Conservation (phyloP, 352 stramenopile species). For the Pythium insidiosum region DNA sequence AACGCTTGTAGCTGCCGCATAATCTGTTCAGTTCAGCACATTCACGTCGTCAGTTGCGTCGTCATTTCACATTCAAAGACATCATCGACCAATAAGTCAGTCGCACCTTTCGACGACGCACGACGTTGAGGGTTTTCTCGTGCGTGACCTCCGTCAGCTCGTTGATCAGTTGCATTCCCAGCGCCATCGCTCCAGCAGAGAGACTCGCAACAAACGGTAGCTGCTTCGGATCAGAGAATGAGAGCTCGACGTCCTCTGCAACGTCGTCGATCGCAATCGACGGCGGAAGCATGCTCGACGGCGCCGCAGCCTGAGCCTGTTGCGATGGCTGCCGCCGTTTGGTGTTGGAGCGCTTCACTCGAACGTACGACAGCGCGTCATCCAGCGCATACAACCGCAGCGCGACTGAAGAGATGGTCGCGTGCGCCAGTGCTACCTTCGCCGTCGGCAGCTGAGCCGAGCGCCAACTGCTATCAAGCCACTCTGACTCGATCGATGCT, state of each 20-base stretch:
- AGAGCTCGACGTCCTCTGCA: conserved; percentile 11
- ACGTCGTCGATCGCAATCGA: conserved; percentile 2
- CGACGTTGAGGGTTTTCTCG: conserved; percentile 35
- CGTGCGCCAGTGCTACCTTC: conserved; percentile 40
- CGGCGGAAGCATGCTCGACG: no score
- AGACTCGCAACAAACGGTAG: conserved; percentile 41
- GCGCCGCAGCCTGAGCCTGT: no score
- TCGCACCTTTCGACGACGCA: conserved; percentile 35
- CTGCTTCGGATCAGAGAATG: conserved; percentile 27
- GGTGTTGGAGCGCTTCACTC: conserved; percentile 36
- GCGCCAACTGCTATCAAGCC: conserved; percentile 72
- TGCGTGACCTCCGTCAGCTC: conserved; percentile 40
- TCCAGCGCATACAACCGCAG: conserved; percentile 75
- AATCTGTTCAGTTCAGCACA: no score
- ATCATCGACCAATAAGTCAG: background rate
- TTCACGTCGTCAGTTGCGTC: no score
- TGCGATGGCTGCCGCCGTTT: conserved; percentile 33
- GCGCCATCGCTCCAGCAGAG: conserved; percentile 22
- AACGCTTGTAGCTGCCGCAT: no score
- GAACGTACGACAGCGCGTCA: conserved; percentile 65
- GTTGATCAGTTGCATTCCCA: conserved; percentile 41
- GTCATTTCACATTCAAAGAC: no score
- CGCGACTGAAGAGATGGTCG: conserved; percentile 62
- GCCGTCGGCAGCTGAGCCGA: conserved; percentile 52
- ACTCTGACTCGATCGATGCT: conserved; percentile 65